Evolutionary conservation across 1,284 basidiomycete species (phyloP), one percentile per base, ranked within the genome.

Genomic region (Marasmius oreades): DNA sequence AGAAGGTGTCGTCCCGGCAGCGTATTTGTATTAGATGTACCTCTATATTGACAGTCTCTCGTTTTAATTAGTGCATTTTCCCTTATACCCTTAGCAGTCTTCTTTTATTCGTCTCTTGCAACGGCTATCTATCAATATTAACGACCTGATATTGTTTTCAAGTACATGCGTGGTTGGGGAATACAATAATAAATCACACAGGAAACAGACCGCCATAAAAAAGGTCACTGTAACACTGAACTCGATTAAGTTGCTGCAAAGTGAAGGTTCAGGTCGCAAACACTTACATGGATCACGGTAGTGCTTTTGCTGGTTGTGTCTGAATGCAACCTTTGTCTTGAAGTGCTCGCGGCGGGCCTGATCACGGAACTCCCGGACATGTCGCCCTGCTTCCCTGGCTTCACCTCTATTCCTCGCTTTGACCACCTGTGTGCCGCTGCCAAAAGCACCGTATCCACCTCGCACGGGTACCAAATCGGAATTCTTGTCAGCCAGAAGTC

Each of bases 391-490:
- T 73, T 98, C 92, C 58, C 82, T 82, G 2, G 97, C 97, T 74
- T 99, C 95, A 2, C 97, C 97, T 12, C 83, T 82, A 74, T 98
- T 98, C 47, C 93, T 80, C n/a, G 93, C 95, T 69, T 90, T 93
- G 59, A 97, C 82, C 11, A 94, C 86, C 42, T 93, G 82, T 11
- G 83, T 86, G 2, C 93, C 93, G 8, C 73, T 72, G 2, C 93
- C 93, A 66, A 80, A 94, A 2, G 91, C 92, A 24, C 93, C 93
- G 59, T 86, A 92, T 1, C 90, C 94, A 51, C 92, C 93, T 63
- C 81, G 88, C n/a, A 83, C 74, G 0, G 95, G 92, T 1, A 97
- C 86, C 31, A 97, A 77, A 0, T 86, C 87, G 0, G 85, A 84
- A 61, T 91, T 87, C 65, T 91, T 94, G 69, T 94, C 90, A 1